Evolutionary conservation across 2,329 filamentous ascomycete genomes (phyloP), one percentile per base, ranked within the genome.

Genomic region (Pyrenochaeta sp.): DNA sequence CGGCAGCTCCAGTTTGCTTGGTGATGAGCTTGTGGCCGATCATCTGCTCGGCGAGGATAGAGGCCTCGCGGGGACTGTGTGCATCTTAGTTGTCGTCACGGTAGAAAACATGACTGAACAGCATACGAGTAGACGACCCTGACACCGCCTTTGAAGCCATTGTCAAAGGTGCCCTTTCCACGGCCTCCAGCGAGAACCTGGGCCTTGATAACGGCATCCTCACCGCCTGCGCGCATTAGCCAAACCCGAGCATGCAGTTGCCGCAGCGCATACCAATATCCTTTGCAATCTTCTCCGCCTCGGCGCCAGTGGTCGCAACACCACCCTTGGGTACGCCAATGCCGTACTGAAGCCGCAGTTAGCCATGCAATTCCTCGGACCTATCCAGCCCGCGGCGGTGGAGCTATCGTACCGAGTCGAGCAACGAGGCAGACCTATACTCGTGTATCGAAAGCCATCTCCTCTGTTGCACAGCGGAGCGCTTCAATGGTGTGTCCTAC

Each of bases 11-110:
- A 47, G 94, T 99, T 82, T 99, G 94, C 86, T 99, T 99, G 76
- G 94, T 99, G 78, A 99, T 85, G 77, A 99, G 90, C 79, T 96
- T 96, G 81, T 99, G 93, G 72, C 94, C 94, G 77, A 99, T 97
- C 94, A 99, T 99, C 81, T 99, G 92, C 64, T 93, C 84, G 63
- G 94, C 93, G 73, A 99, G 96, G 86, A 97, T 96, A 82, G 90
- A 89, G 71, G 94, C 94, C 82, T 87, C 84, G 66, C 91, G 92
- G 48, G 94, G 90, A 50, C 83, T 86, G 54, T 31, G 48, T 35
- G 24, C 13, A n/a, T n/a, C n/a, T n/a, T n/a, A n/a, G n/a, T n/a
- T n/a, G n/a, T n/a, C n/a, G n/a, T n/a, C n/a, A n/a, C n/a, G n/a
- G n/a, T n/a, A n/a, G n/a, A n/a, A n/a, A n/a, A n/a, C n/a, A n/a